Conservation (phyloP, 257 asterid genomes). For the Salvia miltiorrhiza region DNA sequence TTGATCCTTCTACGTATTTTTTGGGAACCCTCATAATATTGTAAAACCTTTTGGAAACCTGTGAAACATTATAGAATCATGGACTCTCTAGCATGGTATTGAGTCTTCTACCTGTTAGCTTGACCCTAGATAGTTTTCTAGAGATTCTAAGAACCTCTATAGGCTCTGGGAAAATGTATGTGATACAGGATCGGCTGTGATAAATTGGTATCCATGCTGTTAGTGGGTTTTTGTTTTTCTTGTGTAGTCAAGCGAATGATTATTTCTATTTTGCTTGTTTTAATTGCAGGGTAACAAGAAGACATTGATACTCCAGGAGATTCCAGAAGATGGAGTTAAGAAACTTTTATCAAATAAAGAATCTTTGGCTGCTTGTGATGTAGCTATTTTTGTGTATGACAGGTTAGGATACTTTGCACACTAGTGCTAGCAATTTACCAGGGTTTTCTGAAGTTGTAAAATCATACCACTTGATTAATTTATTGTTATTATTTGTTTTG, state of each 20-base stretch:
- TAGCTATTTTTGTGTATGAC: conserved; percentile 88
- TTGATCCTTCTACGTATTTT: background rate
- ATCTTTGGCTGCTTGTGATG: conserved; percentile 77
- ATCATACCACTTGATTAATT: background rate
- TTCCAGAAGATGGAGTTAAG: conserved; percentile 81
- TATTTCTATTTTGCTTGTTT: conserved; percentile 2
- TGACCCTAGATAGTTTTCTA: background rate
- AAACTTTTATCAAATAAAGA: conserved; percentile 61
- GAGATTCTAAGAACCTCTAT: background rate
- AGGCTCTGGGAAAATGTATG: background rate
- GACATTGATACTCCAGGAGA: conserved; percentile 80
- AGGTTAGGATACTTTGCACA: conserved; percentile 46
- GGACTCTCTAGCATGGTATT: background rate
- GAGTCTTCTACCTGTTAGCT: background rate
- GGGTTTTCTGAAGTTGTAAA: background rate
- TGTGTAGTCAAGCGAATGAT: conserved; percentile 1
- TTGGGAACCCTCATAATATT: background rate
- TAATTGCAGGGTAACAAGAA: conserved; percentile 71
- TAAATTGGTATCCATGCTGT: conserved; percentile 12
- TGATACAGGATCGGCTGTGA: background rate
- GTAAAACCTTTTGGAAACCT: background rate
- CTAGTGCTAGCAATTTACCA: conserved; percentile 3
- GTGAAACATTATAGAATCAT: background rate
- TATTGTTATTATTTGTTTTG: background rate
- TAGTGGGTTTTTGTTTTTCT: background rate